Conservation (phyloP, 192 early-diverging fungal species). For the Dispira simplex region DNA sequence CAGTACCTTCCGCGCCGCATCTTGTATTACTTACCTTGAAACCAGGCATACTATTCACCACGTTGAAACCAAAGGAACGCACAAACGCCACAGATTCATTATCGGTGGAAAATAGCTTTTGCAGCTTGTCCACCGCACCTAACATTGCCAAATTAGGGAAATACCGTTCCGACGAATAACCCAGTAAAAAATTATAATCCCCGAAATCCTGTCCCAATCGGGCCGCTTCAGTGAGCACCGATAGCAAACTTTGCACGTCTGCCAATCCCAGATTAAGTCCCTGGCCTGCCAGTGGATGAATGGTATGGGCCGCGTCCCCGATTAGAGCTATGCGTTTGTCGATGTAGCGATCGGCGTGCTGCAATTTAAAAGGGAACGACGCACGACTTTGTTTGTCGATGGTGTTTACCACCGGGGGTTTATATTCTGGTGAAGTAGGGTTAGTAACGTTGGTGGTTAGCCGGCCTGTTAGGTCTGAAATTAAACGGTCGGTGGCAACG, state of each 20-base stretch:
- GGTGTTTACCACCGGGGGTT: conserved; percentile 42
- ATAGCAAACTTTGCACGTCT: conserved; percentile 58
- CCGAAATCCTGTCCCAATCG: conserved; percentile 71
- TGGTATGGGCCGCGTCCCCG: conserved; percentile 90
- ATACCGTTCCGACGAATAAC: conserved; percentile 76
- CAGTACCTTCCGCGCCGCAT: not conserved
- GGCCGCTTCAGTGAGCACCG: conserved; percentile 44
- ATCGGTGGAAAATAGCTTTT: conserved; percentile 59
- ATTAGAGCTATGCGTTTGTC: conserved; percentile 69
- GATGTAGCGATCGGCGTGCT: conserved; percentile 63
- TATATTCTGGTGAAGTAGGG: conserved; percentile 8
- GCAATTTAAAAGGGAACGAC: conserved; percentile 70
- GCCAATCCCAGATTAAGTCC: conserved; percentile 87
- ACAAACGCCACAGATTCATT: conserved; percentile 39
- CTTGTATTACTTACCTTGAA: conserved; percentile 35
- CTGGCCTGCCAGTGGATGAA: conserved; percentile 94
- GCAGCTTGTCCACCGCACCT: conserved; percentile 63
- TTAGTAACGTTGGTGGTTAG: not conserved
- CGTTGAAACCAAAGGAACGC: conserved; percentile 55
- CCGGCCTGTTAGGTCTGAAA: not conserved
- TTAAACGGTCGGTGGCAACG: not conserved
- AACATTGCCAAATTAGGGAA: conserved; percentile 71
- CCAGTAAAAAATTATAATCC: conserved; percentile 47
- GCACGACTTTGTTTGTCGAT: conserved; percentile 52
- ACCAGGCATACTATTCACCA: conserved; percentile 42